Conservation (phyloP, 2,329 filamentous ascomycete genomes). For the Talaromyces islandicus region DNA sequence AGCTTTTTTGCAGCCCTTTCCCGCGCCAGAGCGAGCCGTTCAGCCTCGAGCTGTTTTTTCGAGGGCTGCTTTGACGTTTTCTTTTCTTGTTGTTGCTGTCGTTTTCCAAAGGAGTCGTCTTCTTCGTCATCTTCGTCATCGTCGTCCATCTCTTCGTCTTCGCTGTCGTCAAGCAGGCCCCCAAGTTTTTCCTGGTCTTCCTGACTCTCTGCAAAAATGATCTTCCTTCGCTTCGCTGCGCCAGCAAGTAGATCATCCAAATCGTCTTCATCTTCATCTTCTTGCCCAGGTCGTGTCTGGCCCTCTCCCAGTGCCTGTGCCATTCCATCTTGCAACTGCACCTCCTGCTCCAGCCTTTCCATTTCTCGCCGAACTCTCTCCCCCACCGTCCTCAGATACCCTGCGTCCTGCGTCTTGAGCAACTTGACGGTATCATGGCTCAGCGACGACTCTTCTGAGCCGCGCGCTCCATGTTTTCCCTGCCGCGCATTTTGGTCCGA, state of each 20-base stretch:
- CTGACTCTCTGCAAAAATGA: slow-evolving; percentile 35
- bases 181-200: slow-evolving; percentile 27
- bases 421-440: slow-evolving; percentile 55
- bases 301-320: slow-evolving; percentile 19
- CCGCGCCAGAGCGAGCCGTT: slow-evolving; percentile 33
- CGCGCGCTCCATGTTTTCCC: slow-evolving; percentile 40
- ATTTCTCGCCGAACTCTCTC: slow-evolving; percentile 51
- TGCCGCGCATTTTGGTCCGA: slow-evolving; percentile 38
- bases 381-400: slow-evolving; percentile 54
- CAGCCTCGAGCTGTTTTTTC: slow-evolving; percentile 39
- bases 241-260: slow-evolving; percentile 15
- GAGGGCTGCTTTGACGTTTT: slow-evolving; percentile 27
- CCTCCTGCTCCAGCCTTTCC: slow-evolving; percentile 43
- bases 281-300: slow-evolving; percentile 9
- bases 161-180: slow-evolving; percentile 7
- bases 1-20: slow-evolving; percentile 38
- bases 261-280: slow-evolving; percentile 17
- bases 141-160: slow-evolving; percentile 16
- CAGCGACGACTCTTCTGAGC: slow-evolving; percentile 34
- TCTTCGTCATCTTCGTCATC: slow-evolving; percentile 19
- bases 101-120: slow-evolving; percentile 15
- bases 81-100: slow-evolving; percentile 13
- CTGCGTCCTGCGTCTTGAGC: slow-evolving; percentile 60
- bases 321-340: slow-evolving; percentile 36
- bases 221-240: slow-evolving; percentile 17